phyloP scores from a whole-genome alignment of 225 moss, liverwort and hornwort genomes.

The Marchantia paleacea region DNA sequence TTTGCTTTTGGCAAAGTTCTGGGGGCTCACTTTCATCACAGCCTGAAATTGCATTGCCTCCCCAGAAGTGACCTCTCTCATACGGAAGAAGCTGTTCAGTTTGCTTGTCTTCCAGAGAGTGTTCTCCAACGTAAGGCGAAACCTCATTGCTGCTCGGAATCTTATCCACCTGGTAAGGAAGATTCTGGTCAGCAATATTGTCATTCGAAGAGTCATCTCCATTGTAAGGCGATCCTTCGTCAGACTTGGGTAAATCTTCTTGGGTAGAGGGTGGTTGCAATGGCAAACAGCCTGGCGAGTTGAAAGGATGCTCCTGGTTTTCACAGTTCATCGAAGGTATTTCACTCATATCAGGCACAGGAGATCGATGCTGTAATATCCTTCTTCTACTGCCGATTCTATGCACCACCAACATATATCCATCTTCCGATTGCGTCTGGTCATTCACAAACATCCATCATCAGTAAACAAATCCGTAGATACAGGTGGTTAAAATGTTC shows the following conservation, averaged over 20 bases:
- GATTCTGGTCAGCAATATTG: neutral
- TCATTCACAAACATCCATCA: neutral
- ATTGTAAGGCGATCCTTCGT: neutral
- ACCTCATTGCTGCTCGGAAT: neutral
- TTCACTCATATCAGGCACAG: neutral
- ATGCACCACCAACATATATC: constrained; percentile 31
- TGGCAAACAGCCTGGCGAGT: neutral
- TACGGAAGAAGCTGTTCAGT: neutral
- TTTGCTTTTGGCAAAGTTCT: neutral
- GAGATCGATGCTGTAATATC: neutral
- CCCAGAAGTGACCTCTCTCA: neutral
- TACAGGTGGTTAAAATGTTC: no score
- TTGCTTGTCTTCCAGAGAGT: no score
- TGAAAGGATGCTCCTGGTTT: neutral
- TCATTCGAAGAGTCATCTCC: constrained; percentile 8
- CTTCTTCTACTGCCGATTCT: constrained; percentile 13
- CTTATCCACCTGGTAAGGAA: neutral
- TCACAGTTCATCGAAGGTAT: neutral
- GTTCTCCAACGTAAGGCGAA: neutral
- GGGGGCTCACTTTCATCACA: neutral
- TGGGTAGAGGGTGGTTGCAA: neutral
- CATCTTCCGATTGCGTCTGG: constrained; percentile 34
- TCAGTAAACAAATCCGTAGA: neutral
- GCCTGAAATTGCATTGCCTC: neutral
- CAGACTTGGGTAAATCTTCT: neutral